Evolutionary conservation across 2,329 filamentous ascomycete species (phyloP).

Genomic region (Xylaria sp.): DNA sequence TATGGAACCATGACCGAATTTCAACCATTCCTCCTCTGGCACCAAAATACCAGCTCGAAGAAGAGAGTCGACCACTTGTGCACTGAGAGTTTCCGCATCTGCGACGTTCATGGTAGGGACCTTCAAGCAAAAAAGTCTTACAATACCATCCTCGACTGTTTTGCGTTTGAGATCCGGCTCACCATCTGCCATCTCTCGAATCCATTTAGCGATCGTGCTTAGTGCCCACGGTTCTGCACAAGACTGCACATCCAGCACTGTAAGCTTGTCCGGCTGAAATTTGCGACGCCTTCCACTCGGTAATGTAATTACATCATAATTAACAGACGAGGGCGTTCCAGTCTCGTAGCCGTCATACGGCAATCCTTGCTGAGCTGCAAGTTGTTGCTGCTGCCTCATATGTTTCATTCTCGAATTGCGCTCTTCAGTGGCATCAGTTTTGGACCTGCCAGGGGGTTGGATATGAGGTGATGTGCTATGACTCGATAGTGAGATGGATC

Average conservation of each 20-base stretch:
- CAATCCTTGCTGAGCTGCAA: conserved; percentile 57
- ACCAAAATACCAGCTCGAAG: conserved; percentile 77
- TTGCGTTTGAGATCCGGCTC: conserved; percentile 86
- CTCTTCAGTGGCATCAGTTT: conserved; percentile 87
- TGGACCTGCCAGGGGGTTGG: conserved; percentile 84
- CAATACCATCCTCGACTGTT: conserved; percentile 83
- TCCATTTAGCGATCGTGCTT: conserved; percentile 84
- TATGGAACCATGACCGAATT: conserved; percentile 79
- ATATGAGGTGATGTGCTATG: conserved; percentile 82
- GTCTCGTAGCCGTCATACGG: conserved; percentile 64
- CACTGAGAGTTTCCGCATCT: conserved; percentile 87
- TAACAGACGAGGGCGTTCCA: conserved; percentile 58
- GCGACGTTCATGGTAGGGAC: conserved; percentile 98
- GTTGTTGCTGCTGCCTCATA: conserved; percentile 60
- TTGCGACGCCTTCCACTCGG: conserved; percentile 79
- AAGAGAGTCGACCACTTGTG: conserved; percentile 80
- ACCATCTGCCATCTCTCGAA: conserved; percentile 87
- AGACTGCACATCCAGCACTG: conserved; percentile 78
- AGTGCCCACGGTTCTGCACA: conserved; percentile 93
- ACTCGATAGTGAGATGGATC: conserved; percentile 82
- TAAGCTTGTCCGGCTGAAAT: conserved; percentile 85
- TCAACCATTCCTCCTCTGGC: conserved; percentile 96
- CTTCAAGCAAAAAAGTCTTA: conserved; percentile 89
- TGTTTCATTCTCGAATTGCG: conserved; percentile 55
- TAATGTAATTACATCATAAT: conserved; percentile 83